These are phyloP conservation scores for Botryobasidium botryosum DNA, from an alignment of 768 basidiomycete species.

Conservation along the genomic window DNA sequence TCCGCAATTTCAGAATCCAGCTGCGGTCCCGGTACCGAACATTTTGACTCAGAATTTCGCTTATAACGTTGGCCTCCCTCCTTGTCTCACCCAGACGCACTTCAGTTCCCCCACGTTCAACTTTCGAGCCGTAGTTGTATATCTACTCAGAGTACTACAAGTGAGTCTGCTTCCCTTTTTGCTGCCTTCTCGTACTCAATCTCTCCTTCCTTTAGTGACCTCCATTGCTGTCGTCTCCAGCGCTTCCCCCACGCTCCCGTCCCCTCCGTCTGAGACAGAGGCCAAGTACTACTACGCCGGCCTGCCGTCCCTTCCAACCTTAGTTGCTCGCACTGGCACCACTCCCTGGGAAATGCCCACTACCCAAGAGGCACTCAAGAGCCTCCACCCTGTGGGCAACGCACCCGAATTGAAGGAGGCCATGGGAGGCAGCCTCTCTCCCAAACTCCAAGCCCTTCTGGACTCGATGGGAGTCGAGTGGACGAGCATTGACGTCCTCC, in stretches of 20 bases:
- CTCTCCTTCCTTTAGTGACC: too few species aligned
- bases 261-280: constrained; percentile 12
- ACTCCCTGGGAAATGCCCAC: constrained; percentile 16
- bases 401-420: constrained; percentile 14
- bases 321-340: constrained; percentile 19
- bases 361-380: constrained; percentile 19
- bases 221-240: too few species aligned
- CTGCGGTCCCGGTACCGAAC: too few species aligned
- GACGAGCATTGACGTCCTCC: constrained; percentile 14
- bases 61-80: too few species aligned
- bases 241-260: neutral
- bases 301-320: constrained; percentile 17
- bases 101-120: too few species aligned
- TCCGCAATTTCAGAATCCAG: too few species aligned
- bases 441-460: constrained; percentile 8
- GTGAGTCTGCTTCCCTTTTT: too few species aligned
- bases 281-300: constrained; percentile 17
- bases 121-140: too few species aligned
- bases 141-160: too few species aligned
- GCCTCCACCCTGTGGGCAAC: constrained; percentile 13
- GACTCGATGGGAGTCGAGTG: constrained; percentile 11
- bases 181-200: too few species aligned
- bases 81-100: too few species aligned
- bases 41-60: too few species aligned
- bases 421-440: constrained; percentile 12